Evolutionary conservation across 306 rosid genomes (phyloP), one percentile per base, ranked within the genome.

Genomic region (Ammopiptanthus mongolicus): DNA sequence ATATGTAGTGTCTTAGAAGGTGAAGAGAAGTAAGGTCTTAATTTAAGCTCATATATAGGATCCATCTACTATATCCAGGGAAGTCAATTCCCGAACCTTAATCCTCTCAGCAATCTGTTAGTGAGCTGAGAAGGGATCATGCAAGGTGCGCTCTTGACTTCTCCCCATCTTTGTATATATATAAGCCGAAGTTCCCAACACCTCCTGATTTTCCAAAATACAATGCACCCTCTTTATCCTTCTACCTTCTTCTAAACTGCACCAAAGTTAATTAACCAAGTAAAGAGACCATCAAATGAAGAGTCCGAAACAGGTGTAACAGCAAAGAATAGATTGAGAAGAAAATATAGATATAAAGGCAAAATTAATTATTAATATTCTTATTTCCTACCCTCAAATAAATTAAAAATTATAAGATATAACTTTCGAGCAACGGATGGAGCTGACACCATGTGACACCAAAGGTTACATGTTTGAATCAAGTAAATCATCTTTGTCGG

Each of bases 21-120:
- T 73, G 84, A 70, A 74, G 79, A 67, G 65, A 70, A 80, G 82
- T 6, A 79, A 74, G 80, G 81, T 83, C 75, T 75, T 71, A 18
- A 76, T 65, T 79, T 23, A 76, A 83, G 86, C 62, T 72, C 77
- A 63, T 62, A 59, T n/a, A n/a, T n/a, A n/a, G n/a, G n/a, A n/a
- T n/a, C 72, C 78, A 21, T 75, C 78, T 63, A 77, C 37, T 57
- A 55, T 62, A 67, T 50, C 42, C 28, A 61, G 85, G 86, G 92
- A 95, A 95, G 99, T 95, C 99, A 95, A 95, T 84, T 80, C 99
- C 99, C 97, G 99, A 95, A 95, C 99, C 99, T 88, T 82, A 86
- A 83, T 88, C 88, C 86, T 67, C 78, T 17, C 76, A 71, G 65
- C 36, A 52, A 56, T 62, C 3, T 6, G n/a, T 70, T 44, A 19